Evolutionary conservation across 140 eudicot genomes (phyloP).

Genomic region (Oenanthe javanica): DNA sequence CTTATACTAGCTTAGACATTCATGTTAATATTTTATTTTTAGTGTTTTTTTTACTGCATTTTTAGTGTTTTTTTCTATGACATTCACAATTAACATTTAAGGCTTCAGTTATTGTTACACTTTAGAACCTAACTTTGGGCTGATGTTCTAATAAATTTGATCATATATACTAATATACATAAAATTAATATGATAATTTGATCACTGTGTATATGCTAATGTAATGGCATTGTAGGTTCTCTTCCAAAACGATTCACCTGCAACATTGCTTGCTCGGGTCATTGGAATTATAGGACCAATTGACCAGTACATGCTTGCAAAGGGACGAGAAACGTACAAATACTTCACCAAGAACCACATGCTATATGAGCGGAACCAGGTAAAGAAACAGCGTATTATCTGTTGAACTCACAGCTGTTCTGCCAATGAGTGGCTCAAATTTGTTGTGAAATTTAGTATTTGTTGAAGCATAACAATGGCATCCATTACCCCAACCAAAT

Average conservation of each 20-base stretch:
- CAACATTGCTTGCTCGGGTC: constrained; percentile 94
- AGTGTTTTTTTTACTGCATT: too few relatives aligned
- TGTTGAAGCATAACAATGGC: neutral
- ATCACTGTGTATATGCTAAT: neutral
- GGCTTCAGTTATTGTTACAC: neutral
- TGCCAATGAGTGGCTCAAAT: neutral
- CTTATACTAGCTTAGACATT: neutral
- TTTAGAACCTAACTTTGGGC: neutral
- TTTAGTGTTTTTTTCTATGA: too few relatives aligned
- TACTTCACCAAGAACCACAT: constrained; percentile 92
- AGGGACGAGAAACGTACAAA: constrained; percentile 93
- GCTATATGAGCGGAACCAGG: constrained; percentile 97
- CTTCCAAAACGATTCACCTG: constrained; percentile 97
- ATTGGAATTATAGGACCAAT: constrained; percentile 81
- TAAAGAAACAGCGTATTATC: constrained; percentile 7
- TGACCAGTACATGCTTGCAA: constrained; percentile 82
- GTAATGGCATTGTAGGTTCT: constrained; percentile 52
- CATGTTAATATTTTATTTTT: neutral
- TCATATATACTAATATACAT: neutral
- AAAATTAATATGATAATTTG: neutral
- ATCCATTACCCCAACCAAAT: neutral
- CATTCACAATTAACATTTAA: neutral
- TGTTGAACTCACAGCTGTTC: neutral
- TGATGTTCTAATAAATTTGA: neutral
- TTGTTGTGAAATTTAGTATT: neutral